phyloP scores from a whole-genome alignment of 2,329 filamentous ascomycete genomes.

The Colletotrichum karsti region DNA sequence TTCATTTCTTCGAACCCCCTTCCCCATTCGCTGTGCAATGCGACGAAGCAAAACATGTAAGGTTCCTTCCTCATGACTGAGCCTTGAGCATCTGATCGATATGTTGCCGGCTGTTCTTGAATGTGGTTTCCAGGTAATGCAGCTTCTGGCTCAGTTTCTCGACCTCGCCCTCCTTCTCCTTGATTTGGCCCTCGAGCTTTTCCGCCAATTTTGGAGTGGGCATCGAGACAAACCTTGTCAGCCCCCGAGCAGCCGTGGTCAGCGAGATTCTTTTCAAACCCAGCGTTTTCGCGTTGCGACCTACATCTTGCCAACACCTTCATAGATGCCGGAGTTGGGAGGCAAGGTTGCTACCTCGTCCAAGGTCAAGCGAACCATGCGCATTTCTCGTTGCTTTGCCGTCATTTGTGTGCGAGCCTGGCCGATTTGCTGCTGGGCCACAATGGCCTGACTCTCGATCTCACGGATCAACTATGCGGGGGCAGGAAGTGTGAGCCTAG shows the following conservation, averaged over 20 bases:
- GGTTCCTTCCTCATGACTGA: constrained; percentile 23
- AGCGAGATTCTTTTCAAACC: constrained; percentile 3
- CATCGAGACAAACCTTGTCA: constrained; percentile 83
- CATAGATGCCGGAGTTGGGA: constrained; percentile 82
- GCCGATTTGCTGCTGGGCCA: constrained; percentile 91
- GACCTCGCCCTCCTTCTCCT: constrained; percentile 80
- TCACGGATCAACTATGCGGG: constrained; percentile 80
- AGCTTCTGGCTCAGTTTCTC: constrained; percentile 86
- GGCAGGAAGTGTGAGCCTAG: constrained; percentile 15
- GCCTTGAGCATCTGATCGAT: constrained; percentile 82
- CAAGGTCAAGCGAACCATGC: constrained; percentile 86
- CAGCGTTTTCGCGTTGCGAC: constrained; percentile 38
- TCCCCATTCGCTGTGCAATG: not conserved
- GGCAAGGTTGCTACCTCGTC: constrained; percentile 84
- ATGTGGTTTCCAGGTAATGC: constrained; percentile 92
- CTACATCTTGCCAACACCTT: constrained; percentile 97
- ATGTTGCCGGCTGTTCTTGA: constrained; percentile 92
- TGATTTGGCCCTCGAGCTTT: constrained; percentile 78
- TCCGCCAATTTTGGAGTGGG: constrained; percentile 77
- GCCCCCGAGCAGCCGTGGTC: not conserved
- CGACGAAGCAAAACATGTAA: not conserved
- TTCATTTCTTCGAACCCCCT: not conserved
- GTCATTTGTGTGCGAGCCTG: constrained; percentile 86
- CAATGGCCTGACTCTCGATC: constrained; percentile 89
- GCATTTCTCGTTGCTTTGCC: constrained; percentile 86